Evolutionary conservation across 306 rosid genomes (phyloP).

Genomic region (Vigna trinervia): DNA sequence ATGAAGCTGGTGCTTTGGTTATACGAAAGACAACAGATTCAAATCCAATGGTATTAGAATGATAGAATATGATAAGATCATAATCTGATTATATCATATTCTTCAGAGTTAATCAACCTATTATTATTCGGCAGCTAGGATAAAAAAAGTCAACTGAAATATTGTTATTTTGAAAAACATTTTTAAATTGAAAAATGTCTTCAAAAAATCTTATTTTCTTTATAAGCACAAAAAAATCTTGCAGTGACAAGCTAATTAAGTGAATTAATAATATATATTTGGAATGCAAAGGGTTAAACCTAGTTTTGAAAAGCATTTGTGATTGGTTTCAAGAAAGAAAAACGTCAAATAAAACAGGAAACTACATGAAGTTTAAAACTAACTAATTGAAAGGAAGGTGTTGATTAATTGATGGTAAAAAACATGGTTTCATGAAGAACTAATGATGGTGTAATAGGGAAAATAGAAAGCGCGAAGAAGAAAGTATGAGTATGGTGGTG

Average conservation of each 20-base stretch:
- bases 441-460: not conserved
- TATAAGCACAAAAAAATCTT: not conserved
- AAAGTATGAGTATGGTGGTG: not conserved
- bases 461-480: not conserved
- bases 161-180: not conserved
- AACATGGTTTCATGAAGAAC: too few species aligned
- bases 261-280: too few species aligned
- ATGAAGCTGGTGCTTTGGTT: conserved; percentile 6
- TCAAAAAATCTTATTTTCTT: not conserved
- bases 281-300: too few species aligned
- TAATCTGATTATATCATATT: conserved; percentile 19
- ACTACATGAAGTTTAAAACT: too few species aligned
- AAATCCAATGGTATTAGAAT: conserved; percentile 14
- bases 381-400: too few species aligned
- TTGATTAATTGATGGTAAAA: too few species aligned
- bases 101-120: conserved; percentile 37
- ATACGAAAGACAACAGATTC: conserved; percentile 12
- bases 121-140: conserved; percentile 35
- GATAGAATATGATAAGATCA: conserved; percentile 20
- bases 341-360: too few species aligned
- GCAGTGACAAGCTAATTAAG: too few species aligned
- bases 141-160: conserved; percentile 36
- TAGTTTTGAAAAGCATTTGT: too few species aligned
- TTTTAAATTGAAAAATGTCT: not conserved
- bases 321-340: too few species aligned